Base-by-base conservation (phyloP, 345 rosid genomes). In the Pistacia integerrima region DNA sequence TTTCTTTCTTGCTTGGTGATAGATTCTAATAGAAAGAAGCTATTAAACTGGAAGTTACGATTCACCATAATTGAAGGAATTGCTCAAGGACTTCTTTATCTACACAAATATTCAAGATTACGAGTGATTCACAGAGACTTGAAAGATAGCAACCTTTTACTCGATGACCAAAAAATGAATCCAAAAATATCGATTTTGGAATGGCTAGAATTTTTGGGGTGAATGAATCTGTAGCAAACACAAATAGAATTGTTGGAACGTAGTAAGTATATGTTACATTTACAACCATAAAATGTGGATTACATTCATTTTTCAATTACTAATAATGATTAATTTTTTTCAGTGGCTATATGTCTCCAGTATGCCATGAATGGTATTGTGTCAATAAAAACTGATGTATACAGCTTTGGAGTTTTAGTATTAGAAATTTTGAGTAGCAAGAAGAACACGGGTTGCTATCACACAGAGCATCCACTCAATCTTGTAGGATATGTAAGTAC, bases 401-500 rank as follows among this genome's bases (percentile, higher is more conserved):
- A 20, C 17, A 76, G 78, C 73, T 67, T 67, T 17, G 78, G 78
- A 13, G 73, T 76, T 11, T 41, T 76, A 12, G 3, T 76, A 49
- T 3, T 49, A 49, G 54, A 49, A 49, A 49, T 49, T 49, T 0
- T 49, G 54, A 49, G 54, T 2, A 2, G 54, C 16, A 49, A 49
- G 54, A 49, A 9, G 54, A 49, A 49, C 12, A 8, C 8, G 1
- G 8, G 30, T 36, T 76, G 3, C 4, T 58, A 67, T 67, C 58
- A 57, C 9, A 17, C 67, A 7, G 78, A 67, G 22, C 17, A 12
- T 4, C 28, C 73, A 56, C 55, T 76, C 46, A 76, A 68, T 28
- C 78, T 76, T 60, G 12, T 49, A 49, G 54, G 12, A 49, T 8
- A 49, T 10, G 54, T 49, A 49, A 49, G 54, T 49, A 25, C 25